Percentiles rank a stretch among this genome's conserved stretches.
Conservation (phyloP, 208 protist species). For the Trypanosoma rangeli region DNA sequence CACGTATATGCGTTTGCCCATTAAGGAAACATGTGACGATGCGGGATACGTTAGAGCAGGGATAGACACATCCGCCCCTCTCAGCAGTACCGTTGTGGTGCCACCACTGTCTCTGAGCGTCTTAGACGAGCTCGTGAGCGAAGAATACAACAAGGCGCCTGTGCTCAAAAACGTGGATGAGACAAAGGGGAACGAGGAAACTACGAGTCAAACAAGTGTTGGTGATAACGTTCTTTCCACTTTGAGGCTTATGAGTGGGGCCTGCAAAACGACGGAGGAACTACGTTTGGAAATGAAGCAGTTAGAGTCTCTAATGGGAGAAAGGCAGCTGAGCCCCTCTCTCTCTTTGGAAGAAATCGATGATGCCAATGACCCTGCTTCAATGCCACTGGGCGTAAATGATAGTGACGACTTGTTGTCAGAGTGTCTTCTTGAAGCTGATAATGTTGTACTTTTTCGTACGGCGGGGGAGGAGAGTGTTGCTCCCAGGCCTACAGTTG, state of each 20-base stretch:
- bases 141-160: too few relatives aligned
- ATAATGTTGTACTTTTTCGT: neutral
- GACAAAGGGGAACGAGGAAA: too few relatives aligned
- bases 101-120: too few relatives aligned
- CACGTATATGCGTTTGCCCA: conserved; percentile 6
- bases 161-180: too few relatives aligned
- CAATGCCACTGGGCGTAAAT: neutral
- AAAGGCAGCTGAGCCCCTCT: neutral
- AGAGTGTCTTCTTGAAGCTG: too few relatives aligned
- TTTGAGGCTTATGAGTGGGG: neutral
- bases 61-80: too few relatives aligned
- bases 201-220: too few relatives aligned
- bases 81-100: too few relatives aligned
- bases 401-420: too few relatives aligned
- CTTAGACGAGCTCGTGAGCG: too few relatives aligned
- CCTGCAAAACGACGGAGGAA: neutral
- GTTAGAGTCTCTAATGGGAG: conserved; percentile 7
- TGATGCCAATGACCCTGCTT: neutral
- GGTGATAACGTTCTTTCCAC: neutral
- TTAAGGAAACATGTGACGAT: neutral
- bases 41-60: too few relatives aligned
- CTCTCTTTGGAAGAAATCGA: neutral
- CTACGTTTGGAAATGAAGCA: neutral
- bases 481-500: neutral
- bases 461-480: neutral